These are phyloP conservation scores for Margaritispora aquatica DNA, from an alignment of 495 filamentous ascomycete species.

Conservation along the genomic window DNA sequence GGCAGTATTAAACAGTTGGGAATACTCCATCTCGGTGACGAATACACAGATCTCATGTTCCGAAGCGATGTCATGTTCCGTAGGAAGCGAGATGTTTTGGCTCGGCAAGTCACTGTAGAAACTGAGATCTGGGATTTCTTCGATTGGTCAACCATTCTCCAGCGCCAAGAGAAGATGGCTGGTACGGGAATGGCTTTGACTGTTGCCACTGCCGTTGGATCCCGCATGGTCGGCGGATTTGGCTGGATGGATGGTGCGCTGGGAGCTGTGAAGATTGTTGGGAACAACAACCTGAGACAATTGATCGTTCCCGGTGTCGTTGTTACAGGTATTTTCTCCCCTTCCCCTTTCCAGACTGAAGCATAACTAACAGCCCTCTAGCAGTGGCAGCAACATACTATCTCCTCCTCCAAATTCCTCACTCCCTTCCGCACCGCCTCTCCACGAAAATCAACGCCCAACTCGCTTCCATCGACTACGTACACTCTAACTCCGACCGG, in stretches of 20 bases:
- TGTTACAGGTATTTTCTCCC: conserved; percentile 59
- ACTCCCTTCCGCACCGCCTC: conserved; percentile 81
- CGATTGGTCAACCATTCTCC: conserved; percentile 73
- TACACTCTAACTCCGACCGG: conserved; percentile 78
- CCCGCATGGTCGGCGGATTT: conserved; percentile 71
- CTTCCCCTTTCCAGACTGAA: neutral
- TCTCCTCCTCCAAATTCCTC: conserved; percentile 76
- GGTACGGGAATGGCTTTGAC: conserved; percentile 92
- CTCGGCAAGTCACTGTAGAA: conserved; percentile 76
- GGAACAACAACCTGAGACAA: conserved; percentile 74
- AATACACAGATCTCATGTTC: conserved; percentile 80
- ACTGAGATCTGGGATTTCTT: conserved; percentile 92
- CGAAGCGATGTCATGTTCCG: conserved; percentile 89
- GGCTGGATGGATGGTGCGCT: conserved; percentile 86
- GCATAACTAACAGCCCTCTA: conserved; percentile 39
- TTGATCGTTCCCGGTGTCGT: conserved; percentile 77
- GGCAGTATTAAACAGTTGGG: conserved; percentile 82
- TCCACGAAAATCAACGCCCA: conserved; percentile 74
- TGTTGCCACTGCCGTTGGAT: conserved; percentile 77
- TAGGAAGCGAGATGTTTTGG: conserved; percentile 69
- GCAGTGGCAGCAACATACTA: conserved; percentile 69
- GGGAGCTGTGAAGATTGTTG: conserved; percentile 70
- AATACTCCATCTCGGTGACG: conserved; percentile 78
- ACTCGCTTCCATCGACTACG: conserved; percentile 80
- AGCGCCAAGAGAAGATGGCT: conserved; percentile 88